Conservation (phyloP, 257 asterid genomes). For the Agastache rugosa region DNA sequence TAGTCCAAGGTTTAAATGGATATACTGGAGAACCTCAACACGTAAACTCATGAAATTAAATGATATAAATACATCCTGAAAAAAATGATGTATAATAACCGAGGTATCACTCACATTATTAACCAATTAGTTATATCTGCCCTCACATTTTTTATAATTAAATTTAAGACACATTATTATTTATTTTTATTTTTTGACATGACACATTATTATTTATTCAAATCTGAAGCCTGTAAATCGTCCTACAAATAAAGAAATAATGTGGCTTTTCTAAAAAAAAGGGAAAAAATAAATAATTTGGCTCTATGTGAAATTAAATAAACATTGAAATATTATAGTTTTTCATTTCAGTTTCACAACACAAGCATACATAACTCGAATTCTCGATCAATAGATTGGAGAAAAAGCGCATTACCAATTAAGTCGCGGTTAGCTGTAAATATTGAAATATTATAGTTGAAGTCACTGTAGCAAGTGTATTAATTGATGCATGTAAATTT, state of each 20-base stretch:
- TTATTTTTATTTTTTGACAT: too few relatives aligned
- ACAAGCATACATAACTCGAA: too few relatives aligned
- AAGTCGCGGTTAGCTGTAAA: too few relatives aligned
- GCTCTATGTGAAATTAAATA: too few relatives aligned
- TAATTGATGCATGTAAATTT: too few relatives aligned
- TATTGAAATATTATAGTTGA: background rate
- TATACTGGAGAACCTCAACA: conserved; percentile 1
- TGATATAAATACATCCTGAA: background rate
- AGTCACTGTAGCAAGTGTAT: background rate
- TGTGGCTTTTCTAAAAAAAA: too few relatives aligned
- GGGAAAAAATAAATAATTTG: too few relatives aligned
- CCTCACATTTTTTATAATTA: background rate
- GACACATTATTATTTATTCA: background rate
- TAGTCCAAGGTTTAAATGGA: background rate
- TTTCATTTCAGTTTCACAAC: too few relatives aligned
- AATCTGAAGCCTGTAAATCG: background rate
- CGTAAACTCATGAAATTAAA: background rate
- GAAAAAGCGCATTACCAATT: too few relatives aligned
- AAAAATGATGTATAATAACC: background rate
- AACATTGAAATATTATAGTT: too few relatives aligned
- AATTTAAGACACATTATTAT: background rate
- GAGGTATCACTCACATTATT: conserved; percentile 1
- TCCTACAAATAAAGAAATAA: too few relatives aligned
- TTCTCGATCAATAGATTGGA: too few relatives aligned
- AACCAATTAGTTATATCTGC: conserved; percentile 1